Conservation (phyloP, 441 rosid species). For the Adansonia gregorii region DNA sequence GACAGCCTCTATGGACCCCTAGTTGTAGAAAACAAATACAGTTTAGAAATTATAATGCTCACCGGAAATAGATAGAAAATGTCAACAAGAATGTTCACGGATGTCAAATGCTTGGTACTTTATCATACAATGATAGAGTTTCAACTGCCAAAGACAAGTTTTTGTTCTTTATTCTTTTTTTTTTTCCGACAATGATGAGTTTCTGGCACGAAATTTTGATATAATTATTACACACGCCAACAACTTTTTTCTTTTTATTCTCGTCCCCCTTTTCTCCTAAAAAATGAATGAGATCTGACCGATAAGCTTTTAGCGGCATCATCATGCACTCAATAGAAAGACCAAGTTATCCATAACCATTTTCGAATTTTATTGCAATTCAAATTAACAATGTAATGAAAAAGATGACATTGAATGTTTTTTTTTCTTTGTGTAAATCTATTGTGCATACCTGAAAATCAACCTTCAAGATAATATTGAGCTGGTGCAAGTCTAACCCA, state of each 20-base stretch:
- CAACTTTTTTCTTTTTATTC: not conserved
- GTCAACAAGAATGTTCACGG: not conserved
- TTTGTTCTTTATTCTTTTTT: not conserved
- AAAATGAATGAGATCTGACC: slow-evolving; percentile 4
- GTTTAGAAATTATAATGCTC: slow-evolving; percentile 8
- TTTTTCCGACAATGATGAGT: not conserved
- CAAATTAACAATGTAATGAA: slow-evolving; percentile 24
- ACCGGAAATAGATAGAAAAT: not conserved
- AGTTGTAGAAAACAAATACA: slow-evolving; percentile 38
- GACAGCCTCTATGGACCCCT: slow-evolving; percentile 97
- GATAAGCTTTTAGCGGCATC: not conserved
- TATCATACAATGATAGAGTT: not conserved
- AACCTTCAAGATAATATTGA: slow-evolving; percentile 87
- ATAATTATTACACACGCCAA: not conserved
- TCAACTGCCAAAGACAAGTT: not conserved
- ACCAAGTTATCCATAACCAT: not conserved
- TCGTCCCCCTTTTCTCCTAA: not conserved
- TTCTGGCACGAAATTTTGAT: not conserved
- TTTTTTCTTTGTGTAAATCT: slow-evolving; percentile 14
- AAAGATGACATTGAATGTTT: not conserved
- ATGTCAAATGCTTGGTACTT: not conserved
- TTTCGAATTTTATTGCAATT: slow-evolving; percentile 16
- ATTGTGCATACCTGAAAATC: slow-evolving; percentile 79
- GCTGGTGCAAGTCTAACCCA: slow-evolving; percentile 92
- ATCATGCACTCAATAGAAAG: slow-evolving; percentile 15